A percentile compares a stretch with the other conserved stretches of the same genome.
These are phyloP conservation scores for Cladosporium oxysporum DNA, from an alignment of 2,329 filamentous ascomycete genomes.

Conservation along the genomic window DNA sequence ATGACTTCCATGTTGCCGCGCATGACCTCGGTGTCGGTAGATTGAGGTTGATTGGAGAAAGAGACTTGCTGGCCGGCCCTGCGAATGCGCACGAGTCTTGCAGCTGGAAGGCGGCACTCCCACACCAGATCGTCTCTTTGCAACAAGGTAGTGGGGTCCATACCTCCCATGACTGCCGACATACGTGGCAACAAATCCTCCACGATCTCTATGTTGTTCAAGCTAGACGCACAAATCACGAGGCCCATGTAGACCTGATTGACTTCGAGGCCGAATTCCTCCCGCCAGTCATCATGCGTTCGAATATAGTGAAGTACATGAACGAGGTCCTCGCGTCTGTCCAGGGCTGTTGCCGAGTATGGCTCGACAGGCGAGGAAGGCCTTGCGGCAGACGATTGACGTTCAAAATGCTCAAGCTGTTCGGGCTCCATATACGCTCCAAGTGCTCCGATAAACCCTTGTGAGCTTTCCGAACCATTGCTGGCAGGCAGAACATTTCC, in stretches of 20 bases:
- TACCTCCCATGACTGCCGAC: slow-evolving; percentile 9
- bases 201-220: slow-evolving; percentile 1
- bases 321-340: slow-evolving; percentile 4
- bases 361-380: slow-evolving; percentile 8
- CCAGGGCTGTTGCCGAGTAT: slow-evolving; percentile 10
- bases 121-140: slow-evolving; percentile 15
- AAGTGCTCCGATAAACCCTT: neutral
- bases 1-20: slow-evolving; percentile 32
- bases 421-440: neutral
- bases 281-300: neutral
- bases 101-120: slow-evolving; percentile 3
- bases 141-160: slow-evolving; percentile 14
- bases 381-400: neutral
- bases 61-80: slow-evolving; percentile 11
- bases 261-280: neutral
- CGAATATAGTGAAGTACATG: slow-evolving; percentile 9
- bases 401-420: slow-evolving; percentile 18
- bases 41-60: slow-evolving; percentile 17
- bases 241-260: slow-evolving; percentile 13
- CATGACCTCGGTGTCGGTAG: slow-evolving; percentile 14
- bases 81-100: slow-evolving; percentile 8
- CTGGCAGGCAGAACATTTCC: neutral
- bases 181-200: slow-evolving; percentile 4
- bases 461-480: neutral
- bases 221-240: slow-evolving; percentile 7